phyloP scores from a whole-genome alignment of 1,139 yeast species.

The Ashbya aceris region DNA sequence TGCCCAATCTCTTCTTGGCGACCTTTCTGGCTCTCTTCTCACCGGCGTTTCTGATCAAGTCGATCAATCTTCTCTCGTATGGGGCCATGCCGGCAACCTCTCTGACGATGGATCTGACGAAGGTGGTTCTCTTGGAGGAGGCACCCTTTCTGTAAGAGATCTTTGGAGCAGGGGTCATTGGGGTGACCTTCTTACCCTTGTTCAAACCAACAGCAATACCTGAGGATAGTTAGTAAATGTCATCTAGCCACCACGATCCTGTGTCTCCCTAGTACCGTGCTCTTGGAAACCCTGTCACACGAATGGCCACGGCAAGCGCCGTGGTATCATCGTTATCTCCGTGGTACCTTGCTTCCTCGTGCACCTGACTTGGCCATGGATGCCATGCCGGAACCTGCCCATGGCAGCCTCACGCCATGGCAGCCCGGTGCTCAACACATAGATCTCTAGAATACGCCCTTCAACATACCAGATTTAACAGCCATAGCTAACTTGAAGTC shows the following conservation, averaged over 20 bases:
- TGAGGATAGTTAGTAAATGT: slow-evolving; percentile 30
- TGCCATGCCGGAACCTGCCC: too few species aligned
- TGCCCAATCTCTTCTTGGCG: slow-evolving; percentile 99
- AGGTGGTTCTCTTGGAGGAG: slow-evolving; percentile 88
- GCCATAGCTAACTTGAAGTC: slow-evolving; percentile 18
- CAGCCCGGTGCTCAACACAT: too few species aligned
- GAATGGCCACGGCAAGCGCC: too few species aligned
- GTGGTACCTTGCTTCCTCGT: too few species aligned
- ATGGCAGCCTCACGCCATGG: too few species aligned
- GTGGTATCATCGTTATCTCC: too few species aligned
- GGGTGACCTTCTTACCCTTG: slow-evolving; percentile 97
- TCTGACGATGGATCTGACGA: slow-evolving; percentile 90
- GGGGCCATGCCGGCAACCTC: slow-evolving; percentile 99
- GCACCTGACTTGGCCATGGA: too few species aligned
- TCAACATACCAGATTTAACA: slow-evolving; percentile 26
- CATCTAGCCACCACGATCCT: slow-evolving; percentile 6
- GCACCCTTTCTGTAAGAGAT: slow-evolving; percentile 97
- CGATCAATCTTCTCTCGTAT: slow-evolving; percentile 99
- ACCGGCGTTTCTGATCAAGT: slow-evolving; percentile 99
- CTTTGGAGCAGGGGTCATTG: slow-evolving; percentile 89
- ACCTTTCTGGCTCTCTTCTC: slow-evolving; percentile 99
- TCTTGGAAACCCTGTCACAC: not conserved
- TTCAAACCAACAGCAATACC: slow-evolving; percentile 98
- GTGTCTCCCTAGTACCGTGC: not conserved
- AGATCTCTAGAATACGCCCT: not conserved